A percentile compares a stretch with the other conserved stretches of the same genome.
phyloP scores from a whole-genome alignment of 2,329 filamentous ascomycete species.

The Botryotinia convoluta region DNA sequence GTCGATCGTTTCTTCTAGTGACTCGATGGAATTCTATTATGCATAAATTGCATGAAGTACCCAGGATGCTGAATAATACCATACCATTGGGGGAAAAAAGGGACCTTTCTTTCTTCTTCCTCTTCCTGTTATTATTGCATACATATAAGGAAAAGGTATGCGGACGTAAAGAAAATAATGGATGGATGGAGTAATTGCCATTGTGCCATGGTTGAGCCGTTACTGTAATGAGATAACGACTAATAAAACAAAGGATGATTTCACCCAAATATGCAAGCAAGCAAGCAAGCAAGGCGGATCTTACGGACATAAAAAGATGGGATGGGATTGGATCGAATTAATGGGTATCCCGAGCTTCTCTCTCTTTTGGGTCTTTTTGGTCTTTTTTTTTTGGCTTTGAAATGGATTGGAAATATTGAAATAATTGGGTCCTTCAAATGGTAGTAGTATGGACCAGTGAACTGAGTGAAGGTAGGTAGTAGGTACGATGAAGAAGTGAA shows the following conservation, averaged over 20 bases:
- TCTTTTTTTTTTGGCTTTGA: background rate
- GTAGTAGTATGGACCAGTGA: background rate
- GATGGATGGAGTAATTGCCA: background rate
- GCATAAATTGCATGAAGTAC: conserved; percentile 3
- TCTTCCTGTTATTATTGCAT: background rate
- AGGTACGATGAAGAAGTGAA: background rate
- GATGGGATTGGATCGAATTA: background rate
- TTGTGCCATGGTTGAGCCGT: background rate
- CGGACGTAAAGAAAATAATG: background rate
- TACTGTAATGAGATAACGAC: background rate
- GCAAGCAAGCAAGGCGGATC: background rate
- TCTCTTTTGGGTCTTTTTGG: background rate
- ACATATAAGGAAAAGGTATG: background rate
- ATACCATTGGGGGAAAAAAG: background rate
- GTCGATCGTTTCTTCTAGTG: background rate
- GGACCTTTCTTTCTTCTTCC: background rate
- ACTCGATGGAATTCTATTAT: background rate
- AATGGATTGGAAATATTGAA: background rate
- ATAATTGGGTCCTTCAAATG: background rate
- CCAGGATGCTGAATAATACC: background rate
- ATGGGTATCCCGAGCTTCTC: conserved; percentile 4
- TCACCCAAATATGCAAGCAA: background rate
- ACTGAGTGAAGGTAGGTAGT: background rate
- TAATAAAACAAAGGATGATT: background rate
- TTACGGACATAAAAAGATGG: background rate